Base-by-base conservation (phyloP, 768 basidiomycete genomes). In the Lactarius sp. region DNA sequence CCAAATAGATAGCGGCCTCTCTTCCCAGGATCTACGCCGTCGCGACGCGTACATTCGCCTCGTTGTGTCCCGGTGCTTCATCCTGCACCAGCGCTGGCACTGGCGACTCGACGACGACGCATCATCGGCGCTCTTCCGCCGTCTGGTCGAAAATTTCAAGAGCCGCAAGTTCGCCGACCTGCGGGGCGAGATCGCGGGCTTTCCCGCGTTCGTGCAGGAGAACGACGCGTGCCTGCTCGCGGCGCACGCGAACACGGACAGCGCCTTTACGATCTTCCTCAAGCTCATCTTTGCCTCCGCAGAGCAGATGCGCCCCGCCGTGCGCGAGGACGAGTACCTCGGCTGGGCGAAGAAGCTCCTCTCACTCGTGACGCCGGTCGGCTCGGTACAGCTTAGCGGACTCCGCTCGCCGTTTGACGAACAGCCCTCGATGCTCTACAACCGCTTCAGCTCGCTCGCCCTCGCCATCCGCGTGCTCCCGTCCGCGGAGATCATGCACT, bases 381-480 rank as follows among this genome's bases (percentile, higher is more conserved):
- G 85, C 31, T 77, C 85, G 3, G 80, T n/a, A n/a, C n/a, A n/a
- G n/a, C n/a, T n/a, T n/a, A n/a, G n/a, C n/a, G n/a, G n/a, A n/a
- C n/a, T n/a, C 1, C 75, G 71, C 3, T 82, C 82, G 5, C 85
- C 86, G 0, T 75, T 78, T 0, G 65, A 72, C 3, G 76, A 80
- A 39, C 83, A 89, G 42, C 77, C 89, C 2, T 88, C 91, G 0
- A 85, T 85, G 80, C 78, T 96, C n/a, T n/a, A n/a, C n/a, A 97
- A 97, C 73, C 85, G 94, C 9, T 85, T 91, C 69, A 84, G 82
- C 54, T 86, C 89, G 12, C 77, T 89, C 66, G 83, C 87, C 6
- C 77, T 91, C 33, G 85, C 85, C 4, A 79, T 90, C 49, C 81
- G 86, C 68, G 81, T 97, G 51, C 84, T 88, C 52, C 83, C 85